These are phyloP conservation scores for Chaetomiaceae sp. DNA, from an alignment of 2,329 filamentous ascomycete species.

Conservation along the genomic window DNA sequence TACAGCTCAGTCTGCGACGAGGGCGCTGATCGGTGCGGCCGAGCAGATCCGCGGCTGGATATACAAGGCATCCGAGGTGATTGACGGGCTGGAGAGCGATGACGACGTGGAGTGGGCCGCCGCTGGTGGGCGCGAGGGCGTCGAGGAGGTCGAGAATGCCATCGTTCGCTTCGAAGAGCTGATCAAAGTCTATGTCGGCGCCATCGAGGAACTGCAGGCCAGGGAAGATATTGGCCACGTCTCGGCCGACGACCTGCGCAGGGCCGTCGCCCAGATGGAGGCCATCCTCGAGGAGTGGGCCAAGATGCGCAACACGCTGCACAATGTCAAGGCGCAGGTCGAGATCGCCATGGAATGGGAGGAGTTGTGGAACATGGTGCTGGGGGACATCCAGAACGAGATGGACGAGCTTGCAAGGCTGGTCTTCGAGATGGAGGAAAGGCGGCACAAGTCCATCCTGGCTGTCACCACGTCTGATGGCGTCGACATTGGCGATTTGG, in stretches of 20 bases:
- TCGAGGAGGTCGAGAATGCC: slow-evolving; percentile 67
- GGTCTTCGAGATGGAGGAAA: slow-evolving; percentile 97
- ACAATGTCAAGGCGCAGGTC: slow-evolving; percentile 80
- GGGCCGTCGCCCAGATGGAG: slow-evolving; percentile 85
- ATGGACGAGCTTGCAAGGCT: slow-evolving; percentile 57
- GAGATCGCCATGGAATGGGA: slow-evolving; percentile 99
- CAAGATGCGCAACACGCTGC: slow-evolving; percentile 71
- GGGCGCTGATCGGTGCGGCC: slow-evolving; percentile 77
- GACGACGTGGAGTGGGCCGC: slow-evolving; percentile 98
- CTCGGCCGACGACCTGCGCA: slow-evolving; percentile 64
- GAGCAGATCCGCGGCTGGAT: slow-evolving; percentile 96
- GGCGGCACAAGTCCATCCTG: slow-evolving; percentile 74
- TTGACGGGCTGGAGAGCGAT: slow-evolving; percentile 84
- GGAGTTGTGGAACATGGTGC: slow-evolving; percentile 88
- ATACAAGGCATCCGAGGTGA: slow-evolving; percentile 81
- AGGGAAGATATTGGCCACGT: slow-evolving; percentile 72
- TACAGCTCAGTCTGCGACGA: slow-evolving; percentile 77
- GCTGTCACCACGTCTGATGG: slow-evolving; percentile 58
- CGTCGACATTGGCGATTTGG: slow-evolving; percentile 79
- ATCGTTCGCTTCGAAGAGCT: slow-evolving; percentile 82
- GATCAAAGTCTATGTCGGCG: slow-evolving; percentile 85
- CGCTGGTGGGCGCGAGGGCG: slow-evolving; percentile 73
- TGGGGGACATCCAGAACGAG: slow-evolving; percentile 90
- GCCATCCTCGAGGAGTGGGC: slow-evolving; percentile 79
- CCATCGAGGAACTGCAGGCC: slow-evolving; percentile 86